These are phyloP conservation scores for Citrullus colocynthis DNA, from an alignment of 306 rosid species.

Conservation along the genomic window DNA sequence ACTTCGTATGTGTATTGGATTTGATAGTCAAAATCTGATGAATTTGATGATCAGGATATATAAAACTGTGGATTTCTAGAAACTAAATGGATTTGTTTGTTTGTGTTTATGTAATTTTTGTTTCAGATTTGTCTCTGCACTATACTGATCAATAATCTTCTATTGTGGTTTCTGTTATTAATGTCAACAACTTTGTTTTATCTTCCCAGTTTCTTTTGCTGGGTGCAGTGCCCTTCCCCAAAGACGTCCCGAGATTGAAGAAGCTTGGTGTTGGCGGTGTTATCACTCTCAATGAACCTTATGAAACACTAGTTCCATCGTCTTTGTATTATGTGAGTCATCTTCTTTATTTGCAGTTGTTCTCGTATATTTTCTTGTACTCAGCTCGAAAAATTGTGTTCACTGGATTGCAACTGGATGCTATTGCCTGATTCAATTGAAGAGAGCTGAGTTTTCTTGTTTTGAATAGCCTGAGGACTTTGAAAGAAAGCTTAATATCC, in stretches of 20 bases:
- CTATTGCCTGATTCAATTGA: neutral
- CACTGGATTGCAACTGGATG: neutral
- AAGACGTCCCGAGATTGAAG: conserved; percentile 84
- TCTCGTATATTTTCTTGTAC: conserved; percentile 1
- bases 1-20: neutral
- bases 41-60: neutral
- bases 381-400: neutral
- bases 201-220: conserved; percentile 54
- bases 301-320: conserved; percentile 83
- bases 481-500: neutral
- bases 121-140: neutral
- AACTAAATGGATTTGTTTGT: neutral
- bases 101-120: neutral
- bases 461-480: neutral
- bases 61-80: neutral
- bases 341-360: conserved; percentile 2
- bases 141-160: neutral
- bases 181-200: neutral
- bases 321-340: conserved; percentile 55
- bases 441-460: neutral
- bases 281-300: conserved; percentile 85
- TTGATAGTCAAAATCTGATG: neutral
- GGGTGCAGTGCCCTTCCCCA: conserved; percentile 98
- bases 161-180: neutral
- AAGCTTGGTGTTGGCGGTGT: conserved; percentile 89